These are phyloP conservation scores for Xylaria hypoxylon DNA, from an alignment of 2,329 filamentous ascomycete genomes.

Conservation along the genomic window DNA sequence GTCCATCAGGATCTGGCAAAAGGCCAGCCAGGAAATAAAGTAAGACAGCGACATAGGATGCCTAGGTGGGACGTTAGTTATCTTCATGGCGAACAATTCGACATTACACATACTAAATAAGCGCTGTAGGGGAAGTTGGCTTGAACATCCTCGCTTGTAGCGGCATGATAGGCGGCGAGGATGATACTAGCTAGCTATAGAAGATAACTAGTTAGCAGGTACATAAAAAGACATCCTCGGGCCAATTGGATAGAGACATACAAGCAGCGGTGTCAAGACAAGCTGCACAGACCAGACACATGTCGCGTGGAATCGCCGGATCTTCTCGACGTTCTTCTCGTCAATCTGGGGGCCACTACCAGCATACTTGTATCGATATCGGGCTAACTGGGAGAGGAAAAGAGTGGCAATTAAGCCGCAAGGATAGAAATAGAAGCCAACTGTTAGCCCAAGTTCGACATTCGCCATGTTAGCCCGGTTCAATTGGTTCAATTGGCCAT, in stretches of 20 bases:
- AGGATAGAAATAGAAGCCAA: slow-evolving; percentile 58
- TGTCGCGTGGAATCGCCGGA: slow-evolving; percentile 49
- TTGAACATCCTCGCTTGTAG: slow-evolving; percentile 47
- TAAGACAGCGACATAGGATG: slow-evolving; percentile 56
- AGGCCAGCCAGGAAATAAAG: slow-evolving; percentile 58
- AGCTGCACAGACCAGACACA: slow-evolving; percentile 55
- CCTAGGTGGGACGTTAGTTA: slow-evolving; percentile 42
- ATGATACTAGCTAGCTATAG: slow-evolving; percentile 51
- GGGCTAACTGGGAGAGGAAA: slow-evolving; percentile 52
- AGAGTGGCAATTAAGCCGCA: slow-evolving; percentile 54
- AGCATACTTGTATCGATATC: slow-evolving; percentile 52
- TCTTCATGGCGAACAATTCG: slow-evolving; percentile 1
- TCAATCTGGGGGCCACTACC: slow-evolving; percentile 45
- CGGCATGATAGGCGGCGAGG: slow-evolving; percentile 50
- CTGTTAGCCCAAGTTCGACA: slow-evolving; percentile 52
- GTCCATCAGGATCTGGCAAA: slow-evolving; percentile 58
- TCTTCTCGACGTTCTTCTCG: slow-evolving; percentile 48
- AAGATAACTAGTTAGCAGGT: slow-evolving; percentile 13
- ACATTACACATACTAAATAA: slow-evolving; percentile 50
- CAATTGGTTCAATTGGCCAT: slow-evolving; percentile 32
- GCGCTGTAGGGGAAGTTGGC: slow-evolving; percentile 56
- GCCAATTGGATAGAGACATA: slow-evolving; percentile 31
- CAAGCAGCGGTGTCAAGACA: slow-evolving; percentile 49
- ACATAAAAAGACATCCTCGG: background rate
- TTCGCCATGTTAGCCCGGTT: slow-evolving; percentile 49